phyloP scores from a whole-genome alignment of 495 filamentous ascomycete species.

The Daldinia caldariorum region DNA sequence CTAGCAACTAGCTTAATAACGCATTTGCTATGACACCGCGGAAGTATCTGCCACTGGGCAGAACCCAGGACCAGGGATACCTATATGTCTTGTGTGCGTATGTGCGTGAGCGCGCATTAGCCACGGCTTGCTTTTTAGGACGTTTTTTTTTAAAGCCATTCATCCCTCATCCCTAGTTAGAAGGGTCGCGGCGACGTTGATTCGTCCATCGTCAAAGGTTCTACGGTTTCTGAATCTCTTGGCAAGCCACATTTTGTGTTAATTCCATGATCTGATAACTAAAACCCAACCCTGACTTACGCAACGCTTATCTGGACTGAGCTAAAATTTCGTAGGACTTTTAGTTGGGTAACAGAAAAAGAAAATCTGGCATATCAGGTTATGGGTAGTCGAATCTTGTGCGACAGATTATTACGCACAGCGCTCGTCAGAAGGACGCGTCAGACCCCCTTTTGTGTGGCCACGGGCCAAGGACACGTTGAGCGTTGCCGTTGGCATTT shows the following conservation, averaged over 20 bases:
- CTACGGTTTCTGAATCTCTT: slow-evolving; percentile 7
- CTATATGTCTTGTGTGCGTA: too few species aligned
- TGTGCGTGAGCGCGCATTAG: too few species aligned
- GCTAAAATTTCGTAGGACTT: not conserved
- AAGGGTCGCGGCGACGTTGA: slow-evolving; percentile 5
- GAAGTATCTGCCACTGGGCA: not conserved
- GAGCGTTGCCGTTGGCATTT: not conserved
- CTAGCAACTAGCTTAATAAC: not conserved
- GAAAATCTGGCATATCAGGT: not conserved
- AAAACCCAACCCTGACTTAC: too few species aligned
- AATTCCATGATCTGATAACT: slow-evolving; percentile 5
- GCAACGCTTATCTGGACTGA: not conserved
- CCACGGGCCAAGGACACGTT: slow-evolving; percentile 6
- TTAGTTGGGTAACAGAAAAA: not conserved
- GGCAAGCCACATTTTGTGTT: slow-evolving; percentile 27
- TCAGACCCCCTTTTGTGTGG: slow-evolving; percentile 11
- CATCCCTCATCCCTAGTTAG: not conserved
- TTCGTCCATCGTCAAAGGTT: slow-evolving; percentile 3
- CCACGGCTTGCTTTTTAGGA: too few species aligned
- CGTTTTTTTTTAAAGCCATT: too few species aligned
- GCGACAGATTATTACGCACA: slow-evolving; percentile 11
- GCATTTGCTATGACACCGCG: not conserved
- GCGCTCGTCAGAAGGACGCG: slow-evolving; percentile 22
- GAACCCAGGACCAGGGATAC: too few species aligned
- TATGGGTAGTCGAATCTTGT: not conserved